phyloP scores from a whole-genome alignment of 2,329 filamentous ascomycete species.

The Claviceps humidiphila region DNA sequence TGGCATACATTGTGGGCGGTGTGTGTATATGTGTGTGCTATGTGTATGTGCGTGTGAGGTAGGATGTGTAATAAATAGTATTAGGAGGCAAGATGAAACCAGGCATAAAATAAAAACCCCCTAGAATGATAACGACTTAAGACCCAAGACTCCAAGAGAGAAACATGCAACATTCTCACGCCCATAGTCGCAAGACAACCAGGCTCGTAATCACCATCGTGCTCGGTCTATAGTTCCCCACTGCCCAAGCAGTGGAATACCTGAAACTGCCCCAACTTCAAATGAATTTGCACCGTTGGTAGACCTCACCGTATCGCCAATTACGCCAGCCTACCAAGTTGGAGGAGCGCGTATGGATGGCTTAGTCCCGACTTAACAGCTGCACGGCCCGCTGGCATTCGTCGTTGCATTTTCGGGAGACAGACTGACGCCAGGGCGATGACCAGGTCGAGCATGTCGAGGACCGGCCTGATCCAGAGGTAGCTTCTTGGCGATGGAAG shows the following conservation, averaged over 20 bases:
- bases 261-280: conserved; percentile 12
- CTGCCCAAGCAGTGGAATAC: background rate
- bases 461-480: conserved; percentile 94
- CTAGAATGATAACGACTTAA: conserved; percentile 22
- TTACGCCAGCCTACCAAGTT: conserved; percentile 5
- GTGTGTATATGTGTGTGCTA: background rate
- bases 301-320: background rate
- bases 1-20: background rate
- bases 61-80: conserved; percentile 6
- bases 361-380: conserved; percentile 29
- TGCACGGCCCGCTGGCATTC: conserved; percentile 41
- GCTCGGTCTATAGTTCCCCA: conserved; percentile 13
- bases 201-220: conserved; percentile 10
- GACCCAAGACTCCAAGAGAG: conserved; percentile 24
- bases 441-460: conserved; percentile 59
- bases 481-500: conserved; percentile 93
- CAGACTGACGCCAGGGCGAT: conserved; percentile 46
- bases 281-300: too few species aligned
- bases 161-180: conserved; percentile 22
- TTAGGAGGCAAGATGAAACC: conserved; percentile 11
- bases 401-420: conserved; percentile 44
- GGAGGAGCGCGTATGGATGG: background rate
- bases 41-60: background rate
- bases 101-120: conserved; percentile 16
- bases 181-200: conserved; percentile 14